A percentile compares a stretch with the other conserved stretches of the same genome.
Conservation (phyloP, 352 stramenopile genomes). For the Phytophthora sp. region DNA sequence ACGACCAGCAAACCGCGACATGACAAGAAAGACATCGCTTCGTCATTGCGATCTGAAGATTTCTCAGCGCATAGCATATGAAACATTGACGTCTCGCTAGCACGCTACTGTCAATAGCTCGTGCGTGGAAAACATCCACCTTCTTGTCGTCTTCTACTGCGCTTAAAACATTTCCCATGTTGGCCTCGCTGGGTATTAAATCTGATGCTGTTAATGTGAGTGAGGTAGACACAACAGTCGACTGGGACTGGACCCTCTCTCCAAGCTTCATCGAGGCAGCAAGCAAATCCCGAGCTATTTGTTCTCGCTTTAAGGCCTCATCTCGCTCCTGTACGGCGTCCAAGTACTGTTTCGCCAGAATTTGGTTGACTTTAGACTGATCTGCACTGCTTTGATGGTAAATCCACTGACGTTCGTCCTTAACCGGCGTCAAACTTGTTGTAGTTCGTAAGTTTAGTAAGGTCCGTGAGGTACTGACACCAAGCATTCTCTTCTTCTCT, state of each 20-base stretch:
- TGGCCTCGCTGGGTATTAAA: background rate
- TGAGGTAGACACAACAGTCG: background rate
- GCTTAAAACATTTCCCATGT: background rate
- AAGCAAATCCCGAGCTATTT: conserved; percentile 34
- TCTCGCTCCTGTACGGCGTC: conserved; percentile 50
- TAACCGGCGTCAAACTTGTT: background rate
- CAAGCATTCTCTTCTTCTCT: conserved; percentile 40
- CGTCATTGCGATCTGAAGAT: conserved; percentile 3
- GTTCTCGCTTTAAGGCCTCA: conserved; percentile 44
- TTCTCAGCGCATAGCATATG: conserved; percentile 40
- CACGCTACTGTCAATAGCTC: background rate
- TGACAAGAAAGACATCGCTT: conserved; percentile 61
- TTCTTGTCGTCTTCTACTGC: conserved; percentile 4
- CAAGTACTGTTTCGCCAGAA: conserved; percentile 54
- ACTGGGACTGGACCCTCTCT: background rate
- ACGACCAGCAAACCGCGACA: conserved; percentile 47
- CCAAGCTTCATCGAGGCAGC: conserved; percentile 21
- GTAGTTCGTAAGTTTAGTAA: background rate
- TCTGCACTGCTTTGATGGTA: background rate
- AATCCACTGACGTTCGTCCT: background rate
- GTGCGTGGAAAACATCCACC: background rate
- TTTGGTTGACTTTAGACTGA: conserved; percentile 40
- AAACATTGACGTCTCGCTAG: conserved; percentile 30
- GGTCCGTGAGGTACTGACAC: background rate
- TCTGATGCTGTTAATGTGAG: background rate